phyloP scores from a whole-genome alignment of 75 land plant genomes.

The Selaginella moellendorffii region DNA sequence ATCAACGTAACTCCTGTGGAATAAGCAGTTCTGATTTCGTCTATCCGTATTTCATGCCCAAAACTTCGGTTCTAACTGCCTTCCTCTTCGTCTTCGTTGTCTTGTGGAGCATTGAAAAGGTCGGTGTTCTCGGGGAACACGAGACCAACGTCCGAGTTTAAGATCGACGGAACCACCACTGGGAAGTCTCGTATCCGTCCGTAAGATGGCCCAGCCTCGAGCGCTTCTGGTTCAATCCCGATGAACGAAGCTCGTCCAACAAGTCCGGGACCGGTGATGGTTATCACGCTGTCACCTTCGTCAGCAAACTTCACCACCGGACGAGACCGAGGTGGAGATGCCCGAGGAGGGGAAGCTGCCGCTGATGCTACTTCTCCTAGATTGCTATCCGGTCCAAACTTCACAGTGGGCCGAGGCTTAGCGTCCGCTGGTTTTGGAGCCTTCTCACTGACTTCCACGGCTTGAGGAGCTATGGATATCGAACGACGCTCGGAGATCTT shows the following conservation, averaged over 20 bases:
- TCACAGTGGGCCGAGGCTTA: no score
- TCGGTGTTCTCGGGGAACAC: background rate
- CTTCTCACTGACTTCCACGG: no score
- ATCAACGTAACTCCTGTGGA: no score
- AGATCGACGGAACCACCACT: background rate
- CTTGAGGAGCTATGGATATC: no score
- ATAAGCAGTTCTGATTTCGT: no score
- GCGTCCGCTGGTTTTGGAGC: no score
- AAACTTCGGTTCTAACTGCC: no score
- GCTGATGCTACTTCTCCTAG: background rate
- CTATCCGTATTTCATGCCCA: no score
- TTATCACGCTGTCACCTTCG: background rate
- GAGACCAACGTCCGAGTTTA: background rate
- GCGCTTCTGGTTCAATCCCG: background rate
- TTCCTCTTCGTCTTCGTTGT: background rate
- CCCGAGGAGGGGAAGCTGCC: background rate
- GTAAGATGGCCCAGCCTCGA: background rate
- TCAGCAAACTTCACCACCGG: background rate
- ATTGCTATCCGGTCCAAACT: no score
- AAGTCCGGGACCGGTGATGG: no score
- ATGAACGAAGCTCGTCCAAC: background rate
- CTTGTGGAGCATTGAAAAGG: background rate
- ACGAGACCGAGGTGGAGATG: background rate
- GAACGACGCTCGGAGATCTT: no score
- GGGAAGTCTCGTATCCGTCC: background rate